A percentile compares a stretch with the other conserved stretches of the same genome.
Conservation (phyloP, 352 stramenopile species). For the Albugo candida region DNA sequence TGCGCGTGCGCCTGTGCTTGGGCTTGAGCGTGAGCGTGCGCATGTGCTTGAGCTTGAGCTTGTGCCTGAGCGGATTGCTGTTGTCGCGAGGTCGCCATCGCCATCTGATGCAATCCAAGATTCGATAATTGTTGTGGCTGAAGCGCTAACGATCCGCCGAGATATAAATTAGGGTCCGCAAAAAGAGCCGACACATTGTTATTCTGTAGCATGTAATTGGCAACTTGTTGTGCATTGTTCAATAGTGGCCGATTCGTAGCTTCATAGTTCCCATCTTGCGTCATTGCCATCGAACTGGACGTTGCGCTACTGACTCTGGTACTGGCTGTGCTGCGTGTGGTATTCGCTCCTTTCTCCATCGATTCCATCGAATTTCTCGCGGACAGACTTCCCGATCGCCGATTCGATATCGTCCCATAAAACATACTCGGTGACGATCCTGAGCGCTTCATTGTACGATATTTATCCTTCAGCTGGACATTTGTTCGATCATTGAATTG, state of each 20-base stretch:
- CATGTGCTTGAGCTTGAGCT: conserved; percentile 21
- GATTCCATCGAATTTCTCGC: conserved; percentile 12
- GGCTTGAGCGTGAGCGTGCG: conserved; percentile 15
- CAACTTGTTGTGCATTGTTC: not conserved
- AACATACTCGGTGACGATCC: conserved; percentile 21
- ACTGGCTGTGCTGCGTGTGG: not conserved
- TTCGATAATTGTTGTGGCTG: conserved; percentile 18
- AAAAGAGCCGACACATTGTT: conserved; percentile 23
- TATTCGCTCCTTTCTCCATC: not conserved
- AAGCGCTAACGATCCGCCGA: conserved; percentile 33
- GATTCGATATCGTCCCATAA: conserved; percentile 22
- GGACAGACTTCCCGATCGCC: conserved; percentile 14
- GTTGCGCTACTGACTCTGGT: not conserved
- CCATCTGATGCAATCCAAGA: conserved; percentile 37
- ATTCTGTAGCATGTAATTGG: not conserved
- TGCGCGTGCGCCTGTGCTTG: conserved; percentile 11
- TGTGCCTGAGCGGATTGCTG: conserved; percentile 17
- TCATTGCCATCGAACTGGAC: not conserved
- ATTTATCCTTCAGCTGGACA: conserved; percentile 74
- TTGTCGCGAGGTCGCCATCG: conserved; percentile 10
- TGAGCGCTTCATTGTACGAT: conserved; percentile 51
- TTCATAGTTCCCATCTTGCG: no score
- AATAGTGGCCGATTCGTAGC: not conserved
- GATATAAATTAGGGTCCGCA: conserved; percentile 38
- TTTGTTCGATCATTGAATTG: conserved; percentile 71